Base-by-base conservation (phyloP, 2,329 filamentous ascomycete genomes). In the Moelleriella libera region DNA sequence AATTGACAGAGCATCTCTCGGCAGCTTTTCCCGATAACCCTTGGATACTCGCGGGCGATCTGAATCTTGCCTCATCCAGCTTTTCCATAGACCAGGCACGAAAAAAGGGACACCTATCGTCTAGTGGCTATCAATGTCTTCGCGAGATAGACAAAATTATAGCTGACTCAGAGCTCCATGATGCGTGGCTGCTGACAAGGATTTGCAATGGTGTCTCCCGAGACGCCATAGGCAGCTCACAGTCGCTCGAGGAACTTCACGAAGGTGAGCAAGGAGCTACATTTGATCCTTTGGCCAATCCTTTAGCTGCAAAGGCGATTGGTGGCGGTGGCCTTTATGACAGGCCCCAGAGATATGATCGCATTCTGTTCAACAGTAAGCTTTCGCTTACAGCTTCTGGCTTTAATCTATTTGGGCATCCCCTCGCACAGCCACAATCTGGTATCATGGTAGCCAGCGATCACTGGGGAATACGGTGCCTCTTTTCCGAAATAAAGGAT, bases 191-290 rank as follows among this genome's bases (percentile, higher is more conserved):
- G 1, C 61, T 67, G 30, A 65, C 71, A 11, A 65, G 68, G 14
- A 57, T 71, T 1, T 65, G 69, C 41, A 62, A 62, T 6, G 65
- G 67, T 2, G 69, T 72, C 39, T 65, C 63, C 34, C 65, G 63
- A 5, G 55, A 55, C 37, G 49, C 54, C 4, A 41, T 14, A 1
- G 53, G 47, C 14, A 49, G 50, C 5, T 54, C 53, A 40, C 60
- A 66, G 12, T 58, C 53, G 5, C 49, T 57, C 5, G 49, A 55
- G 7, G 63, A 69, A 12, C 51, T 68, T 1, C 71, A 69, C 31
- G 71, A 77, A 46, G 81, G 79, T 2, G 80, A 83, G 57, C 69
- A 78, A 50, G 80, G 79, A 1, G 76, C 78, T 4, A 85, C 81
- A 0, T 84, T 81, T 56, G 73, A 84, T 54, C 80, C 80, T 0